Evolutionary conservation across 768 basidiomycete species (phyloP).

Genomic region (Russula lepida): DNA sequence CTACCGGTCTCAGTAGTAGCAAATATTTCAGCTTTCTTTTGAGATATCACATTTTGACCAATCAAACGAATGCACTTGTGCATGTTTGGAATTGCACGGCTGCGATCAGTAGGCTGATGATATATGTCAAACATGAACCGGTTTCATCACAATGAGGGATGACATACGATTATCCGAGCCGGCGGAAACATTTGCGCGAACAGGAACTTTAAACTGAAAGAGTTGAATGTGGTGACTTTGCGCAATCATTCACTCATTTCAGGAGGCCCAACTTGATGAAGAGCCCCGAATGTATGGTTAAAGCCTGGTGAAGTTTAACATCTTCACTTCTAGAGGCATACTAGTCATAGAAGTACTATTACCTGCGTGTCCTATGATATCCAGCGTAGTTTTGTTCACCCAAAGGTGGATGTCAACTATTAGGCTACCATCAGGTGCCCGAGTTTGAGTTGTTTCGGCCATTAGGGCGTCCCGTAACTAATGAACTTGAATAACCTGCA

Average conservation of each 20-base stretch:
- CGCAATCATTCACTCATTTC: slow-evolving; percentile 9
- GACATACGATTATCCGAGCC: slow-evolving; percentile 11
- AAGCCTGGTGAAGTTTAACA: slow-evolving; percentile 6
- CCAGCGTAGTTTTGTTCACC: slow-evolving; percentile 14
- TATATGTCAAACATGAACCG: not conserved
- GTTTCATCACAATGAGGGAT: not conserved
- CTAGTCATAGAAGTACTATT: not conserved
- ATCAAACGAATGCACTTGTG: slow-evolving; percentile 22
- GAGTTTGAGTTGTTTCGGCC: not conserved
- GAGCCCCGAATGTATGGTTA: slow-evolving; percentile 12
- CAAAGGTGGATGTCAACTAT: slow-evolving; percentile 1
- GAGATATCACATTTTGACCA: slow-evolving; percentile 26
- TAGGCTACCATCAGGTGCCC: slow-evolving; percentile 2
- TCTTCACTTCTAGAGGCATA: not conserved
- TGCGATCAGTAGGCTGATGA: slow-evolving; percentile 7
- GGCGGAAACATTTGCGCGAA: not conserved
- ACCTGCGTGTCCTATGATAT: slow-evolving; percentile 17
- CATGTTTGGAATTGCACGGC: not conserved
- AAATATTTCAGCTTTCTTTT: slow-evolving; percentile 30
- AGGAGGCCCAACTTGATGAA: not conserved
- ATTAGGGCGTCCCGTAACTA: slow-evolving; percentile 8
- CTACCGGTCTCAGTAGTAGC: slow-evolving; percentile 23
- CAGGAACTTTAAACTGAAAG: slow-evolving; percentile 6
- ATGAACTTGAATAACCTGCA: not conserved
- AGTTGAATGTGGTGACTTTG: slow-evolving; percentile 2